phyloP scores from a whole-genome alignment of 2,329 filamentous ascomycete genomes.

The Pseudogymnoascus sp. region DNA sequence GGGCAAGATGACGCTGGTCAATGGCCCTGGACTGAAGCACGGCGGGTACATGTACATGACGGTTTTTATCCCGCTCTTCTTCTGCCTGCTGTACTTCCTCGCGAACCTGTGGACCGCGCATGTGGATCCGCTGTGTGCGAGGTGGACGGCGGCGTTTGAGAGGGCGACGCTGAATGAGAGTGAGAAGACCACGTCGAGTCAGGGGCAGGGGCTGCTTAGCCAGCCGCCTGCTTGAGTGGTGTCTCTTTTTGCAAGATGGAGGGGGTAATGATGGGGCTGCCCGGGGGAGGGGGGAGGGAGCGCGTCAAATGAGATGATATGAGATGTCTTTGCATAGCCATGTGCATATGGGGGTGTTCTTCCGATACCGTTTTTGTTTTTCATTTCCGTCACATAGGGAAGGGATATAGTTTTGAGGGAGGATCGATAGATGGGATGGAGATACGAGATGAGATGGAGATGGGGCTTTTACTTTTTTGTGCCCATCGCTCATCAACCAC shows the following conservation, averaged over 20 bases:
- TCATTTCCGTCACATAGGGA: not conserved
- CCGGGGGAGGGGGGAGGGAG: not conserved
- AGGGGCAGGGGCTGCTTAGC: not conserved
- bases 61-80: constrained; percentile 36
- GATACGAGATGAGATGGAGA: not conserved
- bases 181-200: constrained; percentile 5
- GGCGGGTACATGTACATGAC: constrained; percentile 31
- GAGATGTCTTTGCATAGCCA: not conserved
- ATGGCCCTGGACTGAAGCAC: constrained; percentile 30
- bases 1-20: constrained; percentile 18
- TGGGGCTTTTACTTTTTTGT: not conserved
- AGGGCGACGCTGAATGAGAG: constrained; percentile 7
- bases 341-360: not conserved
- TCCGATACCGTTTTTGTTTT: not conserved
- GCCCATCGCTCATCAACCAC: not conserved
- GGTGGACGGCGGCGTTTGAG: constrained; percentile 33
- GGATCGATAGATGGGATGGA: not conserved
- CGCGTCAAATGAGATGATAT: not conserved
- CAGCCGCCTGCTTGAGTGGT: not conserved
- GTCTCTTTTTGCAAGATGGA: not conserved
- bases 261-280: not conserved
- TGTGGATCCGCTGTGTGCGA: constrained; percentile 44
- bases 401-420: not conserved
- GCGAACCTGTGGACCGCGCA: constrained; percentile 45
- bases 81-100: constrained; percentile 38